These are phyloP conservation scores for Beauveria brongniartii DNA, from an alignment of 2,329 filamentous ascomycete species.

Conservation along the genomic window DNA sequence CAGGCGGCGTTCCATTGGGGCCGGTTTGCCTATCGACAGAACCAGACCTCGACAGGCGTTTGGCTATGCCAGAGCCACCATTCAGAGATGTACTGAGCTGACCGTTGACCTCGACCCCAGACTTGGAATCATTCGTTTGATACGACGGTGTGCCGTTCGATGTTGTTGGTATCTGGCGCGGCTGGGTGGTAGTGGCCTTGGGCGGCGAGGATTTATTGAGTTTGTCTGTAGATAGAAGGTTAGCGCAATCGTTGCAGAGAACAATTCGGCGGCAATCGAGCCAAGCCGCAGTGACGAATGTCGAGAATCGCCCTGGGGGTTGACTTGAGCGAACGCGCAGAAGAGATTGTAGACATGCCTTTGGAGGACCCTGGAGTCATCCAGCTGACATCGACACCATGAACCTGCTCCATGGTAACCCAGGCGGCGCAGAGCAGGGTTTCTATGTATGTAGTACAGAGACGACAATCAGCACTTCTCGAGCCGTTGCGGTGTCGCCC, in stretches of 20 bases:
- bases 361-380: constrained; percentile 73
- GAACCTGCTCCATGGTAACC: constrained; percentile 63
- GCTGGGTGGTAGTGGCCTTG: constrained; percentile 22
- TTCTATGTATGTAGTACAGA: background rate
- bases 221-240: constrained; percentile 21
- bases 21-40: constrained; percentile 27
- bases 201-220: constrained; percentile 22
- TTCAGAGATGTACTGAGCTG: constrained; percentile 17
- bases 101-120: constrained; percentile 14
- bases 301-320: background rate
- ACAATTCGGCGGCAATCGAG: background rate
- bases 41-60: constrained; percentile 24
- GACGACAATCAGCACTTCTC: background rate
- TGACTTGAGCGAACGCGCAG: background rate
- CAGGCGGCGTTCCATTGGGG: constrained; percentile 27
- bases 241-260: background rate
- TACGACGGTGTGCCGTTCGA: constrained; percentile 14
- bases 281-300: background rate
- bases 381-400: constrained; percentile 84
- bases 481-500: background rate
- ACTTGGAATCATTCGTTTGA: constrained; percentile 16
- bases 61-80: constrained; percentile 18
- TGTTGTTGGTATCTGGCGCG: constrained; percentile 25
- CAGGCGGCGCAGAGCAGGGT: background rate
- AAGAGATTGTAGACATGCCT: constrained; percentile 47